These are phyloP conservation scores for Stagonosporopsis chrysanthemi DNA, from an alignment of 2,329 filamentous ascomycete species.

Conservation along the genomic window DNA sequence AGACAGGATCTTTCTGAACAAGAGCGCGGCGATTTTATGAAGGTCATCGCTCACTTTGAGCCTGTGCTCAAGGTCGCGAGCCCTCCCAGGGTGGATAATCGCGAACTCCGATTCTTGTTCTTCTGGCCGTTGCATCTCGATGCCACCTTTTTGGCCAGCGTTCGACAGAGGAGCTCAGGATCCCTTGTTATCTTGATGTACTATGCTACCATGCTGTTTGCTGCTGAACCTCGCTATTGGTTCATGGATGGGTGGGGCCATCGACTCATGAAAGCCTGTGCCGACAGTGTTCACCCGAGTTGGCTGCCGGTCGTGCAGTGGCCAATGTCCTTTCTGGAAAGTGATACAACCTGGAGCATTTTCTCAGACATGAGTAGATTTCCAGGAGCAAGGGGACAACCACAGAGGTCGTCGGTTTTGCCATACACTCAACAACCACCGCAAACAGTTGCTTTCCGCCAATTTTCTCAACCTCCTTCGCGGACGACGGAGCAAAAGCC, in stretches of 20 bases:
- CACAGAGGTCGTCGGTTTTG: background rate
- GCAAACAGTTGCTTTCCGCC: constrained; percentile 10
- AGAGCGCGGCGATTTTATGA: constrained; percentile 26
- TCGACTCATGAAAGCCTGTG: constrained; percentile 35
- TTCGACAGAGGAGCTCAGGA: constrained; percentile 43
- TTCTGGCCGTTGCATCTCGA: constrained; percentile 50
- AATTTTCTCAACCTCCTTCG: constrained; percentile 1
- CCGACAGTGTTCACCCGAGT: constrained; percentile 30
- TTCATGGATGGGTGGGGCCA: constrained; percentile 50
- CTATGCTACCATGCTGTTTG: constrained; percentile 48
- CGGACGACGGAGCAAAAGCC: background rate
- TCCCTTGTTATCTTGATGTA: constrained; percentile 51
- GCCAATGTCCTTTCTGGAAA: constrained; percentile 33
- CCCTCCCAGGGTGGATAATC: constrained; percentile 38
- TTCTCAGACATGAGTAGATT: constrained; percentile 4
- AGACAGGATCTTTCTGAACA: constrained; percentile 28
- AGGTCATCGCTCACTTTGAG: constrained; percentile 28
- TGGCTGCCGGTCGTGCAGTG: constrained; percentile 39
- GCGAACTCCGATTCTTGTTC: constrained; percentile 46
- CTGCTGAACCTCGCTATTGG: constrained; percentile 49
- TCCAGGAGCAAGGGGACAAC: background rate
- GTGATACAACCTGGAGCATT: constrained; percentile 14
- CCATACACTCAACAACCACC: constrained; percentile 13
- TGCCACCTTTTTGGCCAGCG: constrained; percentile 39
- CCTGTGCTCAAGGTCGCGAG: constrained; percentile 32